A percentile compares a stretch with the other conserved stretches of the same genome.
Evolutionary conservation across 2,329 filamentous ascomycete species (phyloP).

Genomic region (Sporothrix schenckii): DNA sequence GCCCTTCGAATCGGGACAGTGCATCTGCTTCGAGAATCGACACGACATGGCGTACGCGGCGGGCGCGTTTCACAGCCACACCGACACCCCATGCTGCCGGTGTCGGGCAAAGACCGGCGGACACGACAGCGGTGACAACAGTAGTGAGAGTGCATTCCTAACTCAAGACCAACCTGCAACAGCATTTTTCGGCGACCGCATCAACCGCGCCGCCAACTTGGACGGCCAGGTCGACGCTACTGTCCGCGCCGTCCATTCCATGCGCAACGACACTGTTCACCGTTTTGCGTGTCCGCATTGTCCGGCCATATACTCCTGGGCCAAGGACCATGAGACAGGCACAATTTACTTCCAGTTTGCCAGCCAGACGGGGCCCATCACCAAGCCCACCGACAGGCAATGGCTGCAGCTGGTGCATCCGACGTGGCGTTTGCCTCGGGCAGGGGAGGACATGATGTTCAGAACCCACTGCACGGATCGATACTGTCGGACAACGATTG

Average conservation of each 20-base stretch:
- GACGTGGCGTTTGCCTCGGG: not conserved
- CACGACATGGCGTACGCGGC: not conserved
- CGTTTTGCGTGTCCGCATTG: not conserved
- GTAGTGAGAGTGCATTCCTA: not conserved
- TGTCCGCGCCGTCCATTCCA: not conserved
- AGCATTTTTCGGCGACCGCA: not conserved
- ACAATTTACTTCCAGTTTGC: not conserved
- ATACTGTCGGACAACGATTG: not conserved
- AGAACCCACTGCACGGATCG: not conserved
- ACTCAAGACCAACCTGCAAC: not conserved
- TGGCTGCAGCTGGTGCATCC: not conserved
- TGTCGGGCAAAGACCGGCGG: not conserved
- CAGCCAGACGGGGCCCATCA: not conserved
- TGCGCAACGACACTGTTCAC: not conserved
- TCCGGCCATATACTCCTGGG: conserved; percentile 4
- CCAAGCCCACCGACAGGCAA: no score
- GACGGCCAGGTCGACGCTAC: not conserved
- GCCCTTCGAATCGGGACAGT: not conserved
- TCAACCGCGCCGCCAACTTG: not conserved
- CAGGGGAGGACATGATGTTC: not conserved
- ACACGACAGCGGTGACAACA: not conserved
- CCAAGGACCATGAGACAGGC: not conserved
- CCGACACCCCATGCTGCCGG: not conserved
- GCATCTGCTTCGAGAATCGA: not conserved
- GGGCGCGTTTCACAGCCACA: no score